Base-by-base conservation (phyloP, 208 protist genomes). In the Crithidia bombi region DNA sequence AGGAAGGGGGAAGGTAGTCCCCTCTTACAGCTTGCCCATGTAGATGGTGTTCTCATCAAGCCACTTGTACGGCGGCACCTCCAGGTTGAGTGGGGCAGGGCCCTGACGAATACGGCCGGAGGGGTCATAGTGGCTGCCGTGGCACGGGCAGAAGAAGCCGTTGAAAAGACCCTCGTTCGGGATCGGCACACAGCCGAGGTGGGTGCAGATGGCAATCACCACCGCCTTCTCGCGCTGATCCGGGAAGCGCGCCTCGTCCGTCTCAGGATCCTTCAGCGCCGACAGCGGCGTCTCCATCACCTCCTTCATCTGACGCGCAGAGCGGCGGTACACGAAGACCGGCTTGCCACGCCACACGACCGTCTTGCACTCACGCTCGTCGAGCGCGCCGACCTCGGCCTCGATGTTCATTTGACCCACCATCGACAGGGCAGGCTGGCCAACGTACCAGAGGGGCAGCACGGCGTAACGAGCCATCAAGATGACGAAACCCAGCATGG, bases 101-200 rank as follows among this genome's bases (percentile, higher is more conserved):
- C 97, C 97, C 81, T 98, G 98, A 54, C 98, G 92, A 79, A 99
- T 99, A 75, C 98, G 92, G 56, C 98, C 98, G 9, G 97, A 98
- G 28, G 89, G 89, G 79, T 99, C 98, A 82, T 99, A 99, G 82
- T 99, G 98, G 70, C 93, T 98, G 79, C 98, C 98, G 86, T 99
- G 98, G 93, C 98, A 99, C 11, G 98, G 98, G 86, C 98, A 99
- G 91, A 99, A 99, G 89, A 97, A 99, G 50, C 97, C 98, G 72
- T 91, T 92, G 80, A 95, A 99, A 57, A 98, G 95, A 46, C 98
- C 98, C 63, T 94, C 93, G 73, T 98, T 97, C 38, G 86, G 86
- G 64, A 99, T 96, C 61, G 98, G 98, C 35, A 99, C 96, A 70
- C 98, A 99, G 76, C 98, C 98, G 14, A 99, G 86, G 83, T 99